A percentile compares a stretch with the other conserved stretches of the same genome.
phyloP scores from a whole-genome alignment of 2,329 filamentous ascomycete species.

The Trichoderma harzianum region DNA sequence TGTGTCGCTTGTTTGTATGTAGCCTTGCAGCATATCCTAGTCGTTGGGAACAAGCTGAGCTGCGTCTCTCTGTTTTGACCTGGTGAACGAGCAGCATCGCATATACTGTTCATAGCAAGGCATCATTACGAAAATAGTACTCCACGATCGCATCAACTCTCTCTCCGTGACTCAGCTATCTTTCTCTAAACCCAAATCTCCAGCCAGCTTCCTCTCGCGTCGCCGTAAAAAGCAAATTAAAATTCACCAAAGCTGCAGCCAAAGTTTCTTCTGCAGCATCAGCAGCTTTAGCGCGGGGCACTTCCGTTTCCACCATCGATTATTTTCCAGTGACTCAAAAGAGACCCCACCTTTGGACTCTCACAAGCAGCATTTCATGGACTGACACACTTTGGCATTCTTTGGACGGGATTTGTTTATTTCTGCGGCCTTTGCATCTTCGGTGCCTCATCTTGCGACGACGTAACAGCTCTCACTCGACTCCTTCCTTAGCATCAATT shows the following conservation, averaged over 20 bases:
- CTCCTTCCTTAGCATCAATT: neutral
- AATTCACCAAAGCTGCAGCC: neutral
- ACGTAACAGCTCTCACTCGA: neutral
- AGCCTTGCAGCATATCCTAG: neutral
- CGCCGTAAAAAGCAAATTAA: neutral
- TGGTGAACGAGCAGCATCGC: neutral
- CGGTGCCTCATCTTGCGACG: neutral
- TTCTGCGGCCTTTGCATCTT: neutral
- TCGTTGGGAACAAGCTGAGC: neutral
- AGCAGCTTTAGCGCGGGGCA: slow-evolving; percentile 35
- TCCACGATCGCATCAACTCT: neutral
- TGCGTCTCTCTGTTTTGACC: neutral
- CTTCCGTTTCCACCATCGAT: slow-evolving; percentile 19
- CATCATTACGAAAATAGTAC: neutral
- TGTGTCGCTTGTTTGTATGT: neutral
- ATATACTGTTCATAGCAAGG: neutral
- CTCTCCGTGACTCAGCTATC: neutral
- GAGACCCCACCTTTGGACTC: slow-evolving; percentile 14
- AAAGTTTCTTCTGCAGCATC: slow-evolving; percentile 1
- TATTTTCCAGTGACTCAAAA: slow-evolving; percentile 36
- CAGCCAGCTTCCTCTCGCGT: neutral
- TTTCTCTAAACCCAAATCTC: neutral
- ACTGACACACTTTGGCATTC: neutral
- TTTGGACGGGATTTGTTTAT: neutral
- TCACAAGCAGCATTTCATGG: slow-evolving; percentile 7